Base-by-base conservation (phyloP, 2,329 filamentous ascomycete genomes). In the Fusarium algeriense region DNA sequence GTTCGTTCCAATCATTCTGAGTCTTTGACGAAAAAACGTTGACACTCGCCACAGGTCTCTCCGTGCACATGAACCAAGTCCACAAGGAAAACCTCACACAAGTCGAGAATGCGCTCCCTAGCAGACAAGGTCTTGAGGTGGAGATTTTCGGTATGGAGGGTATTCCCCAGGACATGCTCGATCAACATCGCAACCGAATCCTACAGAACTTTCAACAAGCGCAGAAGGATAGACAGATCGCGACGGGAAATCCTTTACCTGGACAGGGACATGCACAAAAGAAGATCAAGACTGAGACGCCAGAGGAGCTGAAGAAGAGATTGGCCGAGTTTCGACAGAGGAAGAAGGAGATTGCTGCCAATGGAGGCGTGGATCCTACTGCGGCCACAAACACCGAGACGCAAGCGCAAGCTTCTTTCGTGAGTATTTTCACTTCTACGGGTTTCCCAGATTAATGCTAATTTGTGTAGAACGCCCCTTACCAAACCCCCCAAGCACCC, bases 141-240 rank as follows among this genome's bases (percentile, higher is more conserved):
- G 96, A 99, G 82, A 98, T 99, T 77, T 99, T 98, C 80, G 96
- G 95, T 78, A 98, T 98, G 93, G 94, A 98, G 81, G 96, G 96
- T 78, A 93, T 98, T 40, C 96, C 96, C 5, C 92, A 94, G 64
- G 93, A 97, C 63, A 88, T 97, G 69, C 84, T 93, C 63, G 89
- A 93, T 76, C 89, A 92, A 78, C 95, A 98, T 85, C 92, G 93
- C 78, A 93, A 96, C 81, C 90, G 93, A 76, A 93, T 98, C 79
- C 90, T 94, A 70, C 89, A 93, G 75, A 91, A 92, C 81, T 97
- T 92, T 81, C 95, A 97, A 81, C 91, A 94, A 79, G 91, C 91
- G 30, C 93, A 97, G 81, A 92, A 92, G 64, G 93, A 97, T 76
- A 89, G 94, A 64, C 91, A 93, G 73, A 90, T 92, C 52, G 88